Percentiles rank a stretch among this genome's conserved stretches.
phyloP scores from a whole-genome alignment of 2,329 filamentous ascomycete genomes.

The Eutypa lata region DNA sequence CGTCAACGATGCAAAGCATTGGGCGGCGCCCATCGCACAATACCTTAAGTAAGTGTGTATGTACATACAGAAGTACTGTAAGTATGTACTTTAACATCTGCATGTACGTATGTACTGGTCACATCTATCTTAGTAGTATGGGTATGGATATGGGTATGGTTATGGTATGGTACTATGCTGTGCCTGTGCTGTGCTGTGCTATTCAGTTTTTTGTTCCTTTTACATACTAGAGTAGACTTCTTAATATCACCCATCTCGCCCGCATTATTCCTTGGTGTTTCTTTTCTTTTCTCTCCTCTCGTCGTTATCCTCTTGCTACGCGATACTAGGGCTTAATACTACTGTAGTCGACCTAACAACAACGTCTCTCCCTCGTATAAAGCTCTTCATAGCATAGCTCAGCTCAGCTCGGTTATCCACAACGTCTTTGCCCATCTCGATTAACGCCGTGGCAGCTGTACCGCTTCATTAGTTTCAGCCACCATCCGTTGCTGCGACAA shows the following conservation, averaged over 20 bases:
- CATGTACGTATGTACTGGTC: not conserved
- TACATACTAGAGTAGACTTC: not conserved
- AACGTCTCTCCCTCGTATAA: not conserved
- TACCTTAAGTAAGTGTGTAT: not conserved
- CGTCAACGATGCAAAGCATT: slow-evolving; percentile 1
- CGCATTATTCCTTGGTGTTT: not conserved
- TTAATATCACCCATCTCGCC: not conserved
- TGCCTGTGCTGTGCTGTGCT: not conserved
- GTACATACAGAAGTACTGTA: not conserved
- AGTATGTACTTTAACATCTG: not conserved
- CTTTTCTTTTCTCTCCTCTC: not conserved
- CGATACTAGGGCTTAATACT: not conserved
- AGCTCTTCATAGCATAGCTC: not conserved
- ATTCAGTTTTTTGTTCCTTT: not conserved
- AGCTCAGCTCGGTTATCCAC: not conserved
- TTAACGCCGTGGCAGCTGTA: not conserved
- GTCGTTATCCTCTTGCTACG: not conserved
- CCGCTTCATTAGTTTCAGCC: not conserved
- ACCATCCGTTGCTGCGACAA: not conserved
- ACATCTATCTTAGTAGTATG: not conserved
- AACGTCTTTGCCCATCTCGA: not conserved
- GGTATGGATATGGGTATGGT: no score
- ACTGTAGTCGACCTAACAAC: not conserved
- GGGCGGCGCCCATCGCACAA: not conserved
- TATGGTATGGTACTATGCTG: no score